Base-by-base conservation (phyloP, 176 grass and related monocot species). In the Oryza coarctata region DNA sequence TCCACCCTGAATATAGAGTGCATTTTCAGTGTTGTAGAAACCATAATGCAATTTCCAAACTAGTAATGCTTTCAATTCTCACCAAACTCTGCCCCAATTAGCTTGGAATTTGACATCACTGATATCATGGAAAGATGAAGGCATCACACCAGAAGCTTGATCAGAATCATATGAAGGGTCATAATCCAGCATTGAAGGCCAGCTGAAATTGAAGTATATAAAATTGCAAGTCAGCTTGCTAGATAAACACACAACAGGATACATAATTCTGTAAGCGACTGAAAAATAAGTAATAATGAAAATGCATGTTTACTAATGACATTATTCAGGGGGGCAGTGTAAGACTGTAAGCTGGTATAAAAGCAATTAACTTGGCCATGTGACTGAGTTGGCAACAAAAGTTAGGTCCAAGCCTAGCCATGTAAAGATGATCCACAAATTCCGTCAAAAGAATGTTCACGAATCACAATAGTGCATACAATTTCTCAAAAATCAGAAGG, bases 101-200 rank as follows among this genome's bases (percentile, higher is more conserved):
- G 94, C 95, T 86, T 98, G 95, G 77, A 98, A 98, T 76, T 98
- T 86, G 0, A 98, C 65, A 83, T 94, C 82, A 34, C 88, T 86
- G 68, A 94, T 94, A 78, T 98, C 92, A 68, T 98, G 95, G 84
- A 98, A 94, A 76, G 95, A 94, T 75, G 95, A 98, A 84, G 95
- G 86, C 88, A 98, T 93, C 79, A 65, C 73, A 64, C 74, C 28
- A 68, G 88, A 89, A 82, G 92, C 82, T 87, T 91, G 82, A 29
- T 93, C 92, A 88, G 90, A 94, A 91, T 98, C 88, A 28, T 93
- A 98, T 6, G 84, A 86, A 68, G 95, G 92, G 45, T 98, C 91
- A 80, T 84, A 89, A 10, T 85, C 88, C 90, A 98, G 81, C 52
- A 91, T 80, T 83, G 86, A 89, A 29, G 39, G 86, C 84, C 68